Evolutionary conservation across 2,329 filamentous ascomycete species (phyloP).

Genomic region (Apiospora saccharicola): DNA sequence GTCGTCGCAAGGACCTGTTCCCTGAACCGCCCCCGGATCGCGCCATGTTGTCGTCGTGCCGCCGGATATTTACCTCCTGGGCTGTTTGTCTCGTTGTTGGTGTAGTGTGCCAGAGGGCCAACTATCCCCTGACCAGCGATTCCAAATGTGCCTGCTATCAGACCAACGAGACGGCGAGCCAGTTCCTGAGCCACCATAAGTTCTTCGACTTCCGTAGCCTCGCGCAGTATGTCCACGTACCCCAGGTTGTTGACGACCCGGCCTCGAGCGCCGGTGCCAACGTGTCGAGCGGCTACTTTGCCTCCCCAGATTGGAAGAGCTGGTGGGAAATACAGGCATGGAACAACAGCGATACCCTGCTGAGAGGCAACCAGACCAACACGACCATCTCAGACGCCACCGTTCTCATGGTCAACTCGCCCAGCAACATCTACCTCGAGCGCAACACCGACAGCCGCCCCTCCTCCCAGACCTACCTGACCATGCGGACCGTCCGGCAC

Average conservation of each 20-base stretch:
- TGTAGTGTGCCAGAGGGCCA: conserved; percentile 13
- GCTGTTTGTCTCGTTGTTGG: background rate
- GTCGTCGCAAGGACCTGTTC: background rate
- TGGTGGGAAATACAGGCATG: conserved; percentile 44
- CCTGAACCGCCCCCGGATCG: background rate
- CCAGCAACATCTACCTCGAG: conserved; percentile 55
- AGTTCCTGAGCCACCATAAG: conserved; percentile 52
- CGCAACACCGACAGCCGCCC: conserved; percentile 41
- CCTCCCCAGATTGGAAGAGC: conserved; percentile 38
- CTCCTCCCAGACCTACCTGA: conserved; percentile 50
- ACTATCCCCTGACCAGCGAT: conserved; percentile 35
- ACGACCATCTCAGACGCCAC: conserved; percentile 31
- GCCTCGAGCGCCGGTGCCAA: conserved; percentile 38
- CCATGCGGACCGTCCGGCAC: conserved; percentile 55
- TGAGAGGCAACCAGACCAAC: conserved; percentile 19
- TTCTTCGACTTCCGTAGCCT: conserved; percentile 61
- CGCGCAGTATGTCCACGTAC: conserved; percentile 44
- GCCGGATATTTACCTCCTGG: background rate
- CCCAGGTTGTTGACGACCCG: conserved; percentile 37
- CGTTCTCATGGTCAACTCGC: conserved; percentile 46
- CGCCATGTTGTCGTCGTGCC: background rate
- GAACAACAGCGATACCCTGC: conserved; percentile 38
- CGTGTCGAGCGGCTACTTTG: conserved; percentile 44
- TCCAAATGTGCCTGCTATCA: conserved; percentile 53
- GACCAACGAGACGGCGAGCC: conserved; percentile 49